phyloP scores from a whole-genome alignment of 2,329 filamentous ascomycete species.

The Penicillium capsulatum region DNA sequence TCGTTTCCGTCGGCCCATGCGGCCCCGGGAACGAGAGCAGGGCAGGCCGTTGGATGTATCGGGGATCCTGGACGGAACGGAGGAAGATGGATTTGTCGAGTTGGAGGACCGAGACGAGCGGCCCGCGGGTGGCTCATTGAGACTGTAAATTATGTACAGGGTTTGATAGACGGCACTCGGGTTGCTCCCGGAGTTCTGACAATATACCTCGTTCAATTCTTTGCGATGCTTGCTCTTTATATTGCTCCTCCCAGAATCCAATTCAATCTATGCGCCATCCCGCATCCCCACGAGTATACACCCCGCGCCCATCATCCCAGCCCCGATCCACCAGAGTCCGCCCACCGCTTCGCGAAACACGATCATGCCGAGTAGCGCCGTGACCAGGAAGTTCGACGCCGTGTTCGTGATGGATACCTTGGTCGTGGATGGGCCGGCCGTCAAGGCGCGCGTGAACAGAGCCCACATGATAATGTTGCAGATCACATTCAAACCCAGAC shows the following conservation, averaged over 20 bases:
- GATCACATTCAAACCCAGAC: slow-evolving; percentile 58
- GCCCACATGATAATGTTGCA: slow-evolving; percentile 64
- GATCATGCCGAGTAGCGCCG: slow-evolving; percentile 54
- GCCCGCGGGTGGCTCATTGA: slow-evolving; percentile 2
- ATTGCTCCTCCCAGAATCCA: too few species aligned
- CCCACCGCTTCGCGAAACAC: slow-evolving; percentile 56
- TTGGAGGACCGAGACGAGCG: slow-evolving; percentile 38
- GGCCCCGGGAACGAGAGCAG: slow-evolving; percentile 16
- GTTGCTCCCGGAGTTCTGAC: too few species aligned
- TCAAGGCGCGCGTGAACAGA: slow-evolving; percentile 60
- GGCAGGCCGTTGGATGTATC: slow-evolving; percentile 15
- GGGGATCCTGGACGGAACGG: slow-evolving; percentile 51
- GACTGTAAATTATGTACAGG: slow-evolving; percentile 4
- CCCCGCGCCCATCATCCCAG: slow-evolving; percentile 55
- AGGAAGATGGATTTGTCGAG: slow-evolving; percentile 47
- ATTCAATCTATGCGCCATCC: slow-evolving; percentile 40
- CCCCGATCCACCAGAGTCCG: slow-evolving; percentile 59
- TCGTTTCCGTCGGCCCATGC: slow-evolving; percentile 11
- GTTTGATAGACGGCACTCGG: slow-evolving; percentile 12
- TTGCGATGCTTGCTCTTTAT: too few species aligned
- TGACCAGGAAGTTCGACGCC: slow-evolving; percentile 60
- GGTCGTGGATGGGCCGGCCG: slow-evolving; percentile 56
- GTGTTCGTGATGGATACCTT: slow-evolving; percentile 63
- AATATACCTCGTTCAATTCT: too few species aligned
- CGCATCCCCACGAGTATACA: slow-evolving; percentile 61